A percentile compares a stretch with the other conserved stretches of the same genome.
Evolutionary conservation across 495 filamentous ascomycete genomes (phyloP).

Genomic region (Penicillium atrosanguineum): DNA sequence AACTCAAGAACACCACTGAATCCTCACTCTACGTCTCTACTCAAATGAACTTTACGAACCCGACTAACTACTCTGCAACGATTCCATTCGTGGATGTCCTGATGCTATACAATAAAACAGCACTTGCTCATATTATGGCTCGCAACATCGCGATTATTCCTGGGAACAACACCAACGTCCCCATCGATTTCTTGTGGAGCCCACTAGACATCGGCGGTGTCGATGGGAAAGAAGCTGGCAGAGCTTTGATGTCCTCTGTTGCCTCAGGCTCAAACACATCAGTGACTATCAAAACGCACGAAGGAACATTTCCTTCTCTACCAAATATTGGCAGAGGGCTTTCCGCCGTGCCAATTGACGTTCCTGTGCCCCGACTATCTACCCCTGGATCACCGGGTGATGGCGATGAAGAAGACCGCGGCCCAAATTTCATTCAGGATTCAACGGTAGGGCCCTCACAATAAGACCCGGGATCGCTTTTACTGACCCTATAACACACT

Average conservation of each 20-base stretch:
- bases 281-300: constrained; percentile 66
- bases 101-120: constrained; percentile 66
- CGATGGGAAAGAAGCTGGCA: constrained; percentile 57
- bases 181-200: constrained; percentile 70
- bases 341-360: constrained; percentile 60
- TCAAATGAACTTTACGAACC: constrained; percentile 79
- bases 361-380: constrained; percentile 65
- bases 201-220: constrained; percentile 60
- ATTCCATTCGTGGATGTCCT: constrained; percentile 78
- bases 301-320: constrained; percentile 67
- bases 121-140: constrained; percentile 70
- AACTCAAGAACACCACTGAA: constrained; percentile 65
- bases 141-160: constrained; percentile 56
- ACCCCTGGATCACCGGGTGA: constrained; percentile 47
- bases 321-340: constrained; percentile 72
- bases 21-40: constrained; percentile 67
- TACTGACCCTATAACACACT: background rate
- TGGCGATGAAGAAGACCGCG: constrained; percentile 38
- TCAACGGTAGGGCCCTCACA: constrained; percentile 58
- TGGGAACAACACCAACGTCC: constrained; percentile 70
- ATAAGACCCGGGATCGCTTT: background rate
- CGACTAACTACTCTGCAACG: constrained; percentile 75
- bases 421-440: constrained; percentile 70
- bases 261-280: constrained; percentile 83
- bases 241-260: constrained; percentile 77